Percentiles rank a stretch among this genome's conserved stretches.
These are phyloP conservation scores for Saxispiralis lemnorum DNA, from an alignment of 495 filamentous ascomycete genomes.

Conservation along the genomic window DNA sequence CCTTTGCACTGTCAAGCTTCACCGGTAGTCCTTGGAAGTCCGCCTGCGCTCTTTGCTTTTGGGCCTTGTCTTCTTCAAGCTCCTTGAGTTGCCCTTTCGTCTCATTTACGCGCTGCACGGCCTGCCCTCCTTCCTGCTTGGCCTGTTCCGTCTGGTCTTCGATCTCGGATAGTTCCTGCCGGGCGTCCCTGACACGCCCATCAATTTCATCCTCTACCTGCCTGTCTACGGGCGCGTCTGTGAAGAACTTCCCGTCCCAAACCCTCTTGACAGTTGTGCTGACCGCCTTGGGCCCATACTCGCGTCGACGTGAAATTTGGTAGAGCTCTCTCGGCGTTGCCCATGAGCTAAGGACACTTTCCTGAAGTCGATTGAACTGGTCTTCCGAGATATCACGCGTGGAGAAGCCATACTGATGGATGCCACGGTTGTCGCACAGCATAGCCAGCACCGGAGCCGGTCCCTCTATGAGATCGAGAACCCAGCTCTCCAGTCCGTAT, in stretches of 20 bases:
- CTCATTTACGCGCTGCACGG: conserved; percentile 5
- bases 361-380: conserved; percentile 41
- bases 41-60: conserved; percentile 41
- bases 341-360: conserved; percentile 38
- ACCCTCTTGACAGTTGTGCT: conserved; percentile 46
- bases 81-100: conserved; percentile 22
- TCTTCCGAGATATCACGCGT: conserved; percentile 42
- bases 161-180: conserved; percentile 19
- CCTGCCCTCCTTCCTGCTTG: conserved; percentile 19
- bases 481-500: conserved; percentile 63
- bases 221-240: conserved; percentile 53
- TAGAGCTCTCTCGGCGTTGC: conserved; percentile 43
- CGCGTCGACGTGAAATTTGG: conserved; percentile 42
- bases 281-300: conserved; percentile 52
- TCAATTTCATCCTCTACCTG: conserved; percentile 37
- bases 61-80: conserved; percentile 35
- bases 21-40: conserved; percentile 50
- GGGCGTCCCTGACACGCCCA: conserved; percentile 27
- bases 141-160: conserved; percentile 9
- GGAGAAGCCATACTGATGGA: conserved; percentile 51
- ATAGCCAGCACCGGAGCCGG: conserved; percentile 74
- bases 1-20: conserved; percentile 42
- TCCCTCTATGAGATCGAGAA: conserved; percentile 56
- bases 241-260: conserved; percentile 46
- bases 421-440: conserved; percentile 49